Evolutionary conservation across 2,329 filamentous ascomycete species (phyloP).

Genomic region (Cordyceps farinosa): DNA sequence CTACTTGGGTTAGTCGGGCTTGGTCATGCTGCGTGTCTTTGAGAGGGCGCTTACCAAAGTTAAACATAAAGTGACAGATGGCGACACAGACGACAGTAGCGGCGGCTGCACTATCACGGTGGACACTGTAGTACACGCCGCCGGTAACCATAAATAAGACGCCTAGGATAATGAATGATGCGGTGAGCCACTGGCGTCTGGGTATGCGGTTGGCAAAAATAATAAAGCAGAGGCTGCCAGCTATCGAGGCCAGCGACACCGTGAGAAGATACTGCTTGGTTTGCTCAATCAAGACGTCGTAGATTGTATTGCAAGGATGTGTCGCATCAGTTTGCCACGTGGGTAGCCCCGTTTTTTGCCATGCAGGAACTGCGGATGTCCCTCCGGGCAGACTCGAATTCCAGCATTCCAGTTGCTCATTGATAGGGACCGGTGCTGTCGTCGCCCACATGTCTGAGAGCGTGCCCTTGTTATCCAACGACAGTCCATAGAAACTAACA

Average conservation of each 20-base stretch:
- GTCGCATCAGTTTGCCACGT: slow-evolving; percentile 49
- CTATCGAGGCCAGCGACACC: slow-evolving; percentile 49
- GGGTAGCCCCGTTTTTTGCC: slow-evolving; percentile 39
- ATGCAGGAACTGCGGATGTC: slow-evolving; percentile 41
- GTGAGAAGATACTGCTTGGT: slow-evolving; percentile 51
- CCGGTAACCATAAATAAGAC: slow-evolving; percentile 48
- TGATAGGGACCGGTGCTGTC: slow-evolving; percentile 30
- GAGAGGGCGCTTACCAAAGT: slow-evolving; percentile 41
- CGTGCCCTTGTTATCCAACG: slow-evolving; percentile 44
- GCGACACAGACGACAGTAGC: slow-evolving; percentile 50
- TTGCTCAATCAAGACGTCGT: slow-evolving; percentile 49
- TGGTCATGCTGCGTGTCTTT: background rate
- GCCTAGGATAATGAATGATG: slow-evolving; percentile 45
- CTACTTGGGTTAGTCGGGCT: slow-evolving; percentile 27
- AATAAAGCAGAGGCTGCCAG: slow-evolving; percentile 48
- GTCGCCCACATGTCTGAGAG: slow-evolving; percentile 44
- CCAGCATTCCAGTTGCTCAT: slow-evolving; percentile 44
- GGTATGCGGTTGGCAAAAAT: slow-evolving; percentile 45
- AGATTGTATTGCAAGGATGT: slow-evolving; percentile 49
- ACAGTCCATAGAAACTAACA: slow-evolving; percentile 55
- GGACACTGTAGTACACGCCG: slow-evolving; percentile 47
- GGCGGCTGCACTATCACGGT: slow-evolving; percentile 38
- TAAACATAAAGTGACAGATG: slow-evolving; percentile 52
- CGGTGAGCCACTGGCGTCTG: slow-evolving; percentile 47
- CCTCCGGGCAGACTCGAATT: slow-evolving; percentile 41